Conservation (phyloP, 495 filamentous ascomycete genomes). For the Lophium mytilinum region DNA sequence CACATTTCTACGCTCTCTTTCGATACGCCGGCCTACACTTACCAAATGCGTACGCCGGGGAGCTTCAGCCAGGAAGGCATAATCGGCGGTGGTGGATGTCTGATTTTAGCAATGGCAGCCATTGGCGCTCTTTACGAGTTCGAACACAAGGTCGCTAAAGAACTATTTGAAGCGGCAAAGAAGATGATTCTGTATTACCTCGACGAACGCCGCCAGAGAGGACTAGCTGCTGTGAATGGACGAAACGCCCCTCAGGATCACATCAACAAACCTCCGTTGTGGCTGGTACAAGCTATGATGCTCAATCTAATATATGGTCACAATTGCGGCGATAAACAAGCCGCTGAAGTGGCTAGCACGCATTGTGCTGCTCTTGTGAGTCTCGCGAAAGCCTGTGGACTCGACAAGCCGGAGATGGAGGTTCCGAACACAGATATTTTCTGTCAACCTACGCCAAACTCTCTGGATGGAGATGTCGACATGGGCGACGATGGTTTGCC, state of each 20-base stretch:
- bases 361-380: slow-evolving; percentile 88
- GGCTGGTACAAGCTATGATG: slow-evolving; percentile 98
- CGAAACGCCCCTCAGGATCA: slow-evolving; percentile 52
- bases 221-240: slow-evolving; percentile 70
- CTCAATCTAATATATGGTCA: slow-evolving; percentile 95
- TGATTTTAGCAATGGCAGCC: slow-evolving; percentile 91
- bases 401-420: slow-evolving; percentile 46
- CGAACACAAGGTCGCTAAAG: slow-evolving; percentile 68
- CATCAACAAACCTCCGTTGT: slow-evolving; percentile 75
- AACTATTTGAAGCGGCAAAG: slow-evolving; percentile 87
- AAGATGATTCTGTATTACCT: slow-evolving; percentile 91
- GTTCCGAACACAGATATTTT: background rate
- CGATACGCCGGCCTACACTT: slow-evolving; percentile 63
- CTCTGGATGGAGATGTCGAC: slow-evolving; percentile 20
- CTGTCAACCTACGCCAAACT: slow-evolving; percentile 3
- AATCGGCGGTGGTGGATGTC: slow-evolving; percentile 75
- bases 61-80: slow-evolving; percentile 55
- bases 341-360: slow-evolving; percentile 83
- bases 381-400: slow-evolving; percentile 76
- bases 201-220: slow-evolving; percentile 85
- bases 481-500: slow-evolving; percentile 26
- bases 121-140: slow-evolving; percentile 94
- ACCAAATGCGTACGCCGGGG: slow-evolving; percentile 47
- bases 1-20: slow-evolving; percentile 91
- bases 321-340: slow-evolving; percentile 84